Base-by-base conservation (phyloP, 2,329 filamentous ascomycete species). In the Aspergillus nomiae region DNA sequence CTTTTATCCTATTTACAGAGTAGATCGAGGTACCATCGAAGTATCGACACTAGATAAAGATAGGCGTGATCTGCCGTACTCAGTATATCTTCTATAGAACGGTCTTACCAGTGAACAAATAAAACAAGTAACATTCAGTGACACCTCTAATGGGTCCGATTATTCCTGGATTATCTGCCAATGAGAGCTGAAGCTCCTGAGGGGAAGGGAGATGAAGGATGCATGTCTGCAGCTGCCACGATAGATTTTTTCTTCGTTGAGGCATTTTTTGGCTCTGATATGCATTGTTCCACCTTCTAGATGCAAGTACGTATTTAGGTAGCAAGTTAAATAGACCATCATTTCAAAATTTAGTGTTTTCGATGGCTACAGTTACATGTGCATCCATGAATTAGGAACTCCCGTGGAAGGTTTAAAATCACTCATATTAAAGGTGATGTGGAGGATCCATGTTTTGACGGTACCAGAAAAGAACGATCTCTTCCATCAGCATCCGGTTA, bases 211-310 rank as follows among this genome's bases (percentile, higher is more conserved):
- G 12, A 30, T 12, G 26, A 21, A 34, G 36, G n/a, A 56, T 59
- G 57, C 57, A 59, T 58, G 59, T 36, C 36, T 59, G 53, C 38
- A 55, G 43, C 51, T 55, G 36, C 55, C 26, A 58, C 41, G 56
- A 36, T 19, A 36, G 14, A 36, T 36, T 7, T 36, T 16, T 55
- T 54, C 43, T 60, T 50, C n/a, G 43, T 56, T 63, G 59, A 61
- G 50, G 59, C 38, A 38, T 61, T 63, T 63, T 60, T 30, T 32
- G 14, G 46, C 26, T 55, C 50, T 58, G 30, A 55, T 41, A 51
- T 63, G 55, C 55, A 58, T 57, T 58, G 46, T 63, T 48, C 55
- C 56, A 54, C 55, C 48, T 48, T 58, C 36, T 32, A 28, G 16
- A 36, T 24, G 28, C 14, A 36, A 36, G 34, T 36, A 36, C 7